Evolutionary conservation across 345 rosid species (phyloP).

Genomic region (Dipteronia dyeriana): DNA sequence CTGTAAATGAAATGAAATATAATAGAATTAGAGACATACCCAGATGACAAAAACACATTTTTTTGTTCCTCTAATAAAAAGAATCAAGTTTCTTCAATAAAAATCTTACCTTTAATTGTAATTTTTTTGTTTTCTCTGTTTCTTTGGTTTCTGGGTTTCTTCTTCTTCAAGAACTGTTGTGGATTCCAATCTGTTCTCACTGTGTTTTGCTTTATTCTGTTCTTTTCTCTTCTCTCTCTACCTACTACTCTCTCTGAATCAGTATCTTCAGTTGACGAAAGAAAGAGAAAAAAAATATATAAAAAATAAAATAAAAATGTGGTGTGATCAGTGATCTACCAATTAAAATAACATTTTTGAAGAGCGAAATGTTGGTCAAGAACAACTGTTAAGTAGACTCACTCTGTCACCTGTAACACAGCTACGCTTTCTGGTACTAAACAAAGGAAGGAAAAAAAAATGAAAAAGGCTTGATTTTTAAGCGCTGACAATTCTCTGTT

Average conservation of each 20-base stretch:
- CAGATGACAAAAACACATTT: constrained; percentile 25
- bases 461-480: constrained; percentile 6
- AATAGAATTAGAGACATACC: constrained; percentile 22
- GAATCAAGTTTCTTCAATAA: constrained; percentile 9
- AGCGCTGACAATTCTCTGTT: constrained; percentile 13
- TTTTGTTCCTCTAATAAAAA: constrained; percentile 1
- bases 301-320: background rate
- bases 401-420: constrained; percentile 17
- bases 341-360: constrained; percentile 12
- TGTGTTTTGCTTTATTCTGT: constrained; percentile 20
- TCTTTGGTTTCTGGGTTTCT: background rate
- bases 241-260: constrained; percentile 38
- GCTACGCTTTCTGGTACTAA: background rate
- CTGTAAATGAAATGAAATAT: constrained; percentile 23
- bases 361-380: constrained; percentile 34
- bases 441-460: background rate
- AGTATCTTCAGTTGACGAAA: constrained; percentile 36
- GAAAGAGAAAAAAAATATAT: background rate
- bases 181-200: constrained; percentile 32
- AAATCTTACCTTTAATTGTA: constrained; percentile 41
- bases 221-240: constrained; percentile 30
- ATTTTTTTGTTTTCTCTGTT: constrained; percentile 16
- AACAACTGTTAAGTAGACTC: constrained; percentile 34
- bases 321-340: constrained; percentile 17
- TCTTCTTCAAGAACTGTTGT: constrained; percentile 26